These are phyloP conservation scores for Lindgomyces ingoldianus DNA, from an alignment of 495 filamentous ascomycete species.

Conservation along the genomic window DNA sequence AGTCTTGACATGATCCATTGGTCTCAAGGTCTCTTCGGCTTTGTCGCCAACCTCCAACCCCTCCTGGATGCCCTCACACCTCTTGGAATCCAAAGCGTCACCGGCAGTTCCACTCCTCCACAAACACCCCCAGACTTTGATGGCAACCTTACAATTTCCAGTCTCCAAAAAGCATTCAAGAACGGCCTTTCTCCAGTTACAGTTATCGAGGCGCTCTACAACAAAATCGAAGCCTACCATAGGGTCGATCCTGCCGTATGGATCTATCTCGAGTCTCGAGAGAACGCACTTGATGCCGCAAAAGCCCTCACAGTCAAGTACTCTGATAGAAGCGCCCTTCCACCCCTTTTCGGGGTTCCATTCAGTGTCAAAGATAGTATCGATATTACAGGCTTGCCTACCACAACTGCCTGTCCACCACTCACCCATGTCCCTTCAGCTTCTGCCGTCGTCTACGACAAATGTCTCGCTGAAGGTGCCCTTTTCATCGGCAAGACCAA, in stretches of 20 bases:
- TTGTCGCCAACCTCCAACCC: slow-evolving; percentile 46
- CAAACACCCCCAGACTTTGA: slow-evolving; percentile 47
- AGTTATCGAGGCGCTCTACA: slow-evolving; percentile 43
- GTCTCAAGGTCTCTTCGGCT: slow-evolving; percentile 55
- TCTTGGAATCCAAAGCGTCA: not conserved
- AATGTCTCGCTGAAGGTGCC: slow-evolving; percentile 52
- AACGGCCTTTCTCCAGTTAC: slow-evolving; percentile 50
- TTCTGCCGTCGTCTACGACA: slow-evolving; percentile 47
- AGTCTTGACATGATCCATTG: slow-evolving; percentile 52
- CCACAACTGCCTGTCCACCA: slow-evolving; percentile 61
- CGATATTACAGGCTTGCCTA: slow-evolving; percentile 57
- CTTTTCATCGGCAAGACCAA: slow-evolving; percentile 68
- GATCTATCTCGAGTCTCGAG: slow-evolving; percentile 52
- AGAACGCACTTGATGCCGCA: slow-evolving; percentile 49
- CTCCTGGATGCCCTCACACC: slow-evolving; percentile 40
- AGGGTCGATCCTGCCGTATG: slow-evolving; percentile 55
- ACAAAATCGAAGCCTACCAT: slow-evolving; percentile 46
- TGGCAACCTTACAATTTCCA: slow-evolving; percentile 45
- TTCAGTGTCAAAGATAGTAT: slow-evolving; percentile 68
- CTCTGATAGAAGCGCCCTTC: slow-evolving; percentile 49
- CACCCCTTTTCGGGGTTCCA: slow-evolving; percentile 63
- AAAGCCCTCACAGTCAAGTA: slow-evolving; percentile 49
- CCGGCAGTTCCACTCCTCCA: slow-evolving; percentile 34
- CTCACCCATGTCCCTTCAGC: slow-evolving; percentile 53
- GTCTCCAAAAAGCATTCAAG: slow-evolving; percentile 46